These are phyloP conservation scores for Rhodotorula sp. DNA, from an alignment of 1,284 basidiomycete genomes.

Conservation along the genomic window DNA sequence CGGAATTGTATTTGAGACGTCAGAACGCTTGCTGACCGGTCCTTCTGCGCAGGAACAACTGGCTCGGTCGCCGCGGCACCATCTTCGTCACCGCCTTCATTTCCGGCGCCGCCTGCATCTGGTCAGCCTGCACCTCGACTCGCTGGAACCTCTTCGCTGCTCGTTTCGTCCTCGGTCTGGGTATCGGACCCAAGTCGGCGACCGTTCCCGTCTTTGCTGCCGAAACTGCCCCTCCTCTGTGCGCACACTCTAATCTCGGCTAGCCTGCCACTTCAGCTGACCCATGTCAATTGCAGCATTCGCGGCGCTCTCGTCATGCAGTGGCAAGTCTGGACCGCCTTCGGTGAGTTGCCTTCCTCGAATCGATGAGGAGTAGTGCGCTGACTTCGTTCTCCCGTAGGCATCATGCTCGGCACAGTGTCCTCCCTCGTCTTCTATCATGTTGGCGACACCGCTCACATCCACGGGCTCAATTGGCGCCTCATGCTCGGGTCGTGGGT, in stretches of 20 bases:
- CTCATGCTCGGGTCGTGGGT: slow-evolving; percentile 52
- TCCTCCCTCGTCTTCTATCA: slow-evolving; percentile 38
- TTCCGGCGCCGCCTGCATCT: slow-evolving; percentile 60
- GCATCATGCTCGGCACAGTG: slow-evolving; percentile 51
- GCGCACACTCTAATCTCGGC: too few relatives aligned
- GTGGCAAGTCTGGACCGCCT: slow-evolving; percentile 52
- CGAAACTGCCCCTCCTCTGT: slow-evolving; percentile 49
- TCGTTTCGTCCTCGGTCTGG: slow-evolving; percentile 50
- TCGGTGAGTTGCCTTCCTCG: slow-evolving; percentile 50
- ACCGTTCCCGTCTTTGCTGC: slow-evolving; percentile 55
- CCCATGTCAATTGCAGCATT: slow-evolving; percentile 39
- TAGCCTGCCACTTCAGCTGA: too few relatives aligned
- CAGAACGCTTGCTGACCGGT: too few relatives aligned
- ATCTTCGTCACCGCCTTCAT: slow-evolving; percentile 66
- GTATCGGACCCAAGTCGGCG: slow-evolving; percentile 46
- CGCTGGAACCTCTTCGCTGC: slow-evolving; percentile 57
- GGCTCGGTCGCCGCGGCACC: slow-evolving; percentile 63
- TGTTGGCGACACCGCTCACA: slow-evolving; percentile 11
- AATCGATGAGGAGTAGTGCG: slow-evolving; percentile 36
- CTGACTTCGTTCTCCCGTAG: slow-evolving; percentile 43
- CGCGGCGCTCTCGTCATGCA: slow-evolving; percentile 57
- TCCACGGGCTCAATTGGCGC: slow-evolving; percentile 49
- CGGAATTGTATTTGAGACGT: too few relatives aligned
- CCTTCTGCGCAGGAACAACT: slow-evolving; percentile 43
- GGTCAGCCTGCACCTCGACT: slow-evolving; percentile 58